Conservation (phyloP, 2,329 filamentous ascomycete genomes). For the Aspergillus carbonarius region DNA sequence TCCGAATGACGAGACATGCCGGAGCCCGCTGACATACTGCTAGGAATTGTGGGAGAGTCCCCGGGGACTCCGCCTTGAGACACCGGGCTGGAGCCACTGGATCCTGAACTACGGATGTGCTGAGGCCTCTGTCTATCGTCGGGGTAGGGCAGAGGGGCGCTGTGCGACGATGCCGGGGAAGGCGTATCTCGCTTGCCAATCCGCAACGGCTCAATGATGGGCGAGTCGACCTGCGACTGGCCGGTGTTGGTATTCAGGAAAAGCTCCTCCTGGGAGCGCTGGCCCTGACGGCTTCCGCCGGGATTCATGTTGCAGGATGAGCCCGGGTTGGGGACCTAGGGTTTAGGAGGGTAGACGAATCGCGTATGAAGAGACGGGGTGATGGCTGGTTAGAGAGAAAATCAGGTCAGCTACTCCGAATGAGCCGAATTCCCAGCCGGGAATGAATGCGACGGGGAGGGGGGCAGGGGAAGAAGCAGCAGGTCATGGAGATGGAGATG, state of each 20-base stretch:
- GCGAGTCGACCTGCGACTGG: slow-evolving; percentile 58
- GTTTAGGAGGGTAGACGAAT: not conserved
- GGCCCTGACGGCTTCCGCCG: slow-evolving; percentile 55
- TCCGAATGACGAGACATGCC: slow-evolving; percentile 33
- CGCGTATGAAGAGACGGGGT: not conserved
- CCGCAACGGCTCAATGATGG: slow-evolving; percentile 77
- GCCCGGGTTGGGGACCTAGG: not conserved
- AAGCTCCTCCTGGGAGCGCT: slow-evolving; percentile 81
- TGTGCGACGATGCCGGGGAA: slow-evolving; percentile 49
- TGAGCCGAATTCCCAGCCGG: not conserved
- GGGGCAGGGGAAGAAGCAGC: slow-evolving; percentile 13
- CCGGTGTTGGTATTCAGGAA: slow-evolving; percentile 50
- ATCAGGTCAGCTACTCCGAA: not conserved
- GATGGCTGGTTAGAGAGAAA: not conserved
- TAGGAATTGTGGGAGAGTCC: slow-evolving; percentile 20
- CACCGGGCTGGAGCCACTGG: slow-evolving; percentile 30
- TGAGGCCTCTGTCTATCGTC: slow-evolving; percentile 56
- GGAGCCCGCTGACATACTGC: slow-evolving; percentile 28
- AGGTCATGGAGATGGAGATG: slow-evolving; percentile 2
- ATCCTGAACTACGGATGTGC: slow-evolving; percentile 33
- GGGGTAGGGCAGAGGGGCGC: slow-evolving; percentile 68
- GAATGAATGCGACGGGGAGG: not conserved
- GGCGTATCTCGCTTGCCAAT: slow-evolving; percentile 78
- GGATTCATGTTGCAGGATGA: slow-evolving; percentile 42
- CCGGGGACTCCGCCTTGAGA: slow-evolving; percentile 22